phyloP scores from a whole-genome alignment of 2,329 filamentous ascomycete genomes.

The Dactylonectria macrodidyma region DNA sequence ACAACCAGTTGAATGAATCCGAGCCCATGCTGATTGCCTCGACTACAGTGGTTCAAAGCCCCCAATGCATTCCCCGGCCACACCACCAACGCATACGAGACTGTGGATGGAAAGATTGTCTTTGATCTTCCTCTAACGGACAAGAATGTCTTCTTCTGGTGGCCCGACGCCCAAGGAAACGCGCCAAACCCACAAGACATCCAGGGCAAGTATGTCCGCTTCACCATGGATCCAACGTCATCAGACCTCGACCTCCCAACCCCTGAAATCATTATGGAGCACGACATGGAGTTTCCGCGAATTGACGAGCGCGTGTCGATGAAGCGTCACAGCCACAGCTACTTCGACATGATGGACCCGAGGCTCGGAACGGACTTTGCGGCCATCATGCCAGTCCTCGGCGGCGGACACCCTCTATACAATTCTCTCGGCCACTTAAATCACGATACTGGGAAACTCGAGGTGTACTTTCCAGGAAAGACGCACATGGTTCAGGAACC shows the following conservation, averaged over 20 bases:
- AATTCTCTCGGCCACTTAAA: conserved; percentile 21
- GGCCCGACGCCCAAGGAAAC: conserved; percentile 12
- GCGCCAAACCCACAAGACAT: conserved; percentile 9
- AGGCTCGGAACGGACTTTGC: conserved; percentile 10
- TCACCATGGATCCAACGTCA: not conserved
- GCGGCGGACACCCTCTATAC: conserved; percentile 14
- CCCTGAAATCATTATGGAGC: not conserved
- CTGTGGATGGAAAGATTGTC: conserved; percentile 6
- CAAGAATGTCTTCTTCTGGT: conserved; percentile 29
- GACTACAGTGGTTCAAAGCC: conserved; percentile 19
- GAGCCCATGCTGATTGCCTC: not conserved
- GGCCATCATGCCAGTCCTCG: conserved; percentile 1
- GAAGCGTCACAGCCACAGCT: conserved; percentile 11
- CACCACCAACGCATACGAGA: conserved; percentile 28
- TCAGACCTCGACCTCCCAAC: not conserved
- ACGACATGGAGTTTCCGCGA: conserved; percentile 20
- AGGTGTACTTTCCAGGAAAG: conserved; percentile 13
- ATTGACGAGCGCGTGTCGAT: conserved; percentile 16
- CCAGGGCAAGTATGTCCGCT: conserved; percentile 11
- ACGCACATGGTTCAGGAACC: conserved; percentile 26
- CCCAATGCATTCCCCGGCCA: conserved; percentile 26
- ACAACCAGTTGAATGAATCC: not conserved
- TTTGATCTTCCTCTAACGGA: conserved; percentile 21
- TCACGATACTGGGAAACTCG: conserved; percentile 9
- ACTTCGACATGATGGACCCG: conserved; percentile 17